phyloP scores from a whole-genome alignment of 495 filamentous ascomycete genomes.

The Lasiosphaeriaceae sp. region DNA sequence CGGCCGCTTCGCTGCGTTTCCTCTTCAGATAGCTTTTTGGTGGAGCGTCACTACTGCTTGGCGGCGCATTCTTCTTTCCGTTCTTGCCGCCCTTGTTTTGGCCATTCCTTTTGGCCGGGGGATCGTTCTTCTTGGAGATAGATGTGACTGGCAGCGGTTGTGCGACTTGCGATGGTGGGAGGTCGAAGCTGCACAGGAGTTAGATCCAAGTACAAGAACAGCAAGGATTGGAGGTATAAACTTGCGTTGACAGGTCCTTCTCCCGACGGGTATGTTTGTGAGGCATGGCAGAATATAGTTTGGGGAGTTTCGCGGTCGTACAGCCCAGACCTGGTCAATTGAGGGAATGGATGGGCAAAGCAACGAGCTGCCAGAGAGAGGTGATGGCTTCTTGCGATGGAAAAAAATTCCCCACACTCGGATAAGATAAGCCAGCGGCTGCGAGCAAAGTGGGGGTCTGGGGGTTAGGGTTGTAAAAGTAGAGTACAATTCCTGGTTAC shows the following conservation, averaged over 20 bases:
- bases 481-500: too few relatives aligned
- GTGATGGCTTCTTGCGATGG: conserved; percentile 1
- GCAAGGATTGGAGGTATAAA: background rate
- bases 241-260: conserved; percentile 44
- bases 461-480: too few relatives aligned
- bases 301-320: background rate
- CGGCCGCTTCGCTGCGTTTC: conserved; percentile 37
- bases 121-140: conserved; percentile 28
- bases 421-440: background rate
- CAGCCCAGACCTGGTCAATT: too few relatives aligned
- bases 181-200: conserved; percentile 56
- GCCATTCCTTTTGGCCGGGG: conserved; percentile 25
- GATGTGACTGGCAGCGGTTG: conserved; percentile 61
- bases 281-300: conserved; percentile 55
- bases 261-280: conserved; percentile 74
- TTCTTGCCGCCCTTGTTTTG: background rate
- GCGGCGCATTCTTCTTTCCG: conserved; percentile 16
- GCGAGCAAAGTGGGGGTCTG: too few relatives aligned
- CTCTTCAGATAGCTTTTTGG: conserved; percentile 33
- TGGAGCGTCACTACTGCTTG: conserved; percentile 10
- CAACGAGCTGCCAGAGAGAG: background rate
- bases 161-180: conserved; percentile 68
- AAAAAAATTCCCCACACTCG: conserved; percentile 5
- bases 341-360: background rate
- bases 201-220: conserved; percentile 10